Evolutionary conservation across 2,329 filamentous ascomycete species (phyloP), one percentile per base, ranked within the genome.

Genomic region (Claviceps arundinis): DNA sequence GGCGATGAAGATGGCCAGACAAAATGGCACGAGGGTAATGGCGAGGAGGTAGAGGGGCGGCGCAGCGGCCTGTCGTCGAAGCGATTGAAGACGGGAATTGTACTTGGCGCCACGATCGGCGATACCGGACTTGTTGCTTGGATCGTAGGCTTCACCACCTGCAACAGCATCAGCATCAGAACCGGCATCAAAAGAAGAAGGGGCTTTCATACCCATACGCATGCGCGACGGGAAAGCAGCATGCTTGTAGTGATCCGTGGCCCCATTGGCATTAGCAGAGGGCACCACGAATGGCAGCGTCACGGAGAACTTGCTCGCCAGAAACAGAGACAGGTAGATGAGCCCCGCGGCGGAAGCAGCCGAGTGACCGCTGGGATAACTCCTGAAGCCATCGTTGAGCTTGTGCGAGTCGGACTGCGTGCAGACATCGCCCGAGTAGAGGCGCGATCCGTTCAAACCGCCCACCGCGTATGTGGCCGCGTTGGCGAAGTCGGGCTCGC

Each of bases 321-420:
- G 76, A 73, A 89, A 96, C 49, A 97, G 79, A 1, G 85, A 85
- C 16, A 95, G 77, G 65, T 96, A 95, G 50, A 89, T 79, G 50
- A 96, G 72, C 1, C 90, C 90, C 11, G 84, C 83, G 59, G 87
- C 88, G 4, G 86, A 78, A 55, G 85, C 82, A 42, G 84, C 89
- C 5, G 70, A 62, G 60, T 73, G 70, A n/a, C 71, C 70, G 51
- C 68, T 71, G 38, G 70, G 70, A 47, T 89, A 96, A 60, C 85
- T 90, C 46, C 86, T 78, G 69, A 95, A 96, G 1, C 87, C 89
- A 62, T 95, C 88, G 50, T 88, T 71, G 48, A 89, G 73, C n/a
- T 74, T 71, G 47, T 73, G 63, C 16, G 65, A 66, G 64, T 89
- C 77, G 0, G 73, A 74, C 57, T 85, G 82, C 50, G 68, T 74